Percentiles rank a stretch among this genome's conserved stretches.
phyloP scores from a whole-genome alignment of 1,139 yeast species.

The Wickerhamomyces sp. region DNA sequence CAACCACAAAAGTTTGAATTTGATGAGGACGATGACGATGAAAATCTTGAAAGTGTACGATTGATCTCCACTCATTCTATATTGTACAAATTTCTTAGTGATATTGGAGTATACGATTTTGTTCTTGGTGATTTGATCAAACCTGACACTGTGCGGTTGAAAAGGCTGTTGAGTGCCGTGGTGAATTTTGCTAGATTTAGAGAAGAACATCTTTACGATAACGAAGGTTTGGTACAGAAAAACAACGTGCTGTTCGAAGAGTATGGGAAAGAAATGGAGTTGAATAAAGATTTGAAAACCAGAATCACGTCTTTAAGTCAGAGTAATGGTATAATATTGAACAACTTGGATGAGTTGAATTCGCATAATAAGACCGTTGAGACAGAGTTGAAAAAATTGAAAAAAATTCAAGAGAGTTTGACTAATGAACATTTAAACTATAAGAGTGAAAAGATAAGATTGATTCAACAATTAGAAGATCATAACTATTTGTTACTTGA shows the following conservation, averaged over 20 bases:
- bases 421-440: constrained; percentile 64
- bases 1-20: constrained; percentile 41
- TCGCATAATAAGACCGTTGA: constrained; percentile 58
- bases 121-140: constrained; percentile 60
- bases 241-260: constrained; percentile 48
- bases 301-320: constrained; percentile 39
- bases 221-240: constrained; percentile 53
- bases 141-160: constrained; percentile 65
- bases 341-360: constrained; percentile 42
- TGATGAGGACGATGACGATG: constrained; percentile 30
- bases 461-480: constrained; percentile 43
- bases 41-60: constrained; percentile 34
- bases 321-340: constrained; percentile 25
- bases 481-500: constrained; percentile 39
- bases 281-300: constrained; percentile 37
- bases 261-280: constrained; percentile 32
- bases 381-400: constrained; percentile 55
- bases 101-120: constrained; percentile 77
- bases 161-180: constrained; percentile 73
- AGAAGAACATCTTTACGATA: constrained; percentile 68
- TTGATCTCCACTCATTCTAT: constrained; percentile 54
- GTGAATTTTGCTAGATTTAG: constrained; percentile 82
- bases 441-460: constrained; percentile 53
- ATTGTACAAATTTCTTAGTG: constrained; percentile 56
- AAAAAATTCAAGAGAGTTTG: constrained; percentile 57